A percentile compares a stretch with the other conserved stretches of the same genome.
These are phyloP conservation scores for Shiraia sp. DNA, from an alignment of 2,329 filamentous ascomycete genomes.

Conservation along the genomic window DNA sequence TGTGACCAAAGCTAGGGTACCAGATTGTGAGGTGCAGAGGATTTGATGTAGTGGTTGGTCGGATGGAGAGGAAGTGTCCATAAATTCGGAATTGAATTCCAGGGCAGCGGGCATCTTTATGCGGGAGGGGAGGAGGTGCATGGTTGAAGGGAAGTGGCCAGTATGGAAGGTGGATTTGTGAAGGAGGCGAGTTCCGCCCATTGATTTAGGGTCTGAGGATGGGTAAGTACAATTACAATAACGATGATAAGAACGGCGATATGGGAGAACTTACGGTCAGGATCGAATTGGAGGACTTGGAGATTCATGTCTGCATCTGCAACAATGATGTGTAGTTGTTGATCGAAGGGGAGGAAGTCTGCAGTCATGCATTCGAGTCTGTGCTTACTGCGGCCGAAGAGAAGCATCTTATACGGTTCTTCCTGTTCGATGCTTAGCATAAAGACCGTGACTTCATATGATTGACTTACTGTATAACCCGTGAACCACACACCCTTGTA, in stretches of 20 bases:
- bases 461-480: conserved; percentile 71
- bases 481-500: conserved; percentile 96
- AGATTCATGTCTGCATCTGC: conserved; percentile 84
- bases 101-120: conserved; percentile 50
- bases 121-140: conserved; percentile 74
- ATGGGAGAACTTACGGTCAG: conserved; percentile 70
- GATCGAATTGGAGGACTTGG: conserved; percentile 90
- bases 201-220: conserved; percentile 79
- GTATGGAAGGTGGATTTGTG: conserved; percentile 87
- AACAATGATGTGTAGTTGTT: conserved; percentile 79
- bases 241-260: conserved; percentile 5
- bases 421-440: conserved; percentile 54
- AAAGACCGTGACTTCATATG: no score
- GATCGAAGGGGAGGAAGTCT: conserved; percentile 86
- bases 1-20: conserved; percentile 75
- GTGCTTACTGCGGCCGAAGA: conserved; percentile 85
- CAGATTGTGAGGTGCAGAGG: conserved; percentile 57
- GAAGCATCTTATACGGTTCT: conserved; percentile 92
- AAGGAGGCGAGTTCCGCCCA: conserved; percentile 84
- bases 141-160: conserved; percentile 75
- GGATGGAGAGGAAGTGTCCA: conserved; percentile 7
- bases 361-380: conserved; percentile 77
- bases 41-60: conserved; percentile 32
- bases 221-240: background rate
- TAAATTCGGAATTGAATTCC: conserved; percentile 40